A percentile compares a stretch with the other conserved stretches of the same genome.
phyloP scores from a whole-genome alignment of 139 green algal species.

The Volvox reticuliferus region DNA sequence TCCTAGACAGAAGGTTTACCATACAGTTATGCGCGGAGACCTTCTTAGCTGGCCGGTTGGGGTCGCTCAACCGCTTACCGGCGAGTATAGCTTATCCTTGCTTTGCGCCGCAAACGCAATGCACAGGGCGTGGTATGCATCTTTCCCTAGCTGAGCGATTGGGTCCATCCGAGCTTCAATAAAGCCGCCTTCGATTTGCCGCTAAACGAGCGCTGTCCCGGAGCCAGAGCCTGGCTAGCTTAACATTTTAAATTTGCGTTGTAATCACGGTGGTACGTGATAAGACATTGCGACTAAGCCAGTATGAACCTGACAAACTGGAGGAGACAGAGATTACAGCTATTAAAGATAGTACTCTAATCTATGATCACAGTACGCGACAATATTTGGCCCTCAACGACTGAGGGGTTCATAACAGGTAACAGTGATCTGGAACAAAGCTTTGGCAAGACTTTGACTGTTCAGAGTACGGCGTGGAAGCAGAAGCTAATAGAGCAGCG shows the following conservation, averaged over 20 bases:
- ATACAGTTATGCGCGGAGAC: neutral
- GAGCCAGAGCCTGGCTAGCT: neutral
- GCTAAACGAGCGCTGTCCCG: neutral
- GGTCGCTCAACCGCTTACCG: constrained; percentile 30
- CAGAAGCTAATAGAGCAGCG: too few relatives aligned
- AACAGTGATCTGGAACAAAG: neutral
- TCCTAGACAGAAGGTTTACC: neutral
- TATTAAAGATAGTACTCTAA: neutral
- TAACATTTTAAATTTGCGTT: neutral
- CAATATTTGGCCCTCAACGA: neutral
- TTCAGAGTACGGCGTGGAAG: too few relatives aligned
- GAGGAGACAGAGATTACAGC: neutral
- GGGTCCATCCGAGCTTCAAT: constrained; percentile 20
- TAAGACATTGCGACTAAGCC: too few relatives aligned
- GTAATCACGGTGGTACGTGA: too few relatives aligned
- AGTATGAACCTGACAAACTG: neutral
- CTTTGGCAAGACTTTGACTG: neutral
- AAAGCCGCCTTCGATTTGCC: neutral
- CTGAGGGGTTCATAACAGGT: neutral
- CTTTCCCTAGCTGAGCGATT: constrained; percentile 6
- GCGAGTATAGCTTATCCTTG: constrained; percentile 40
- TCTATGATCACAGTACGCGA: neutral
- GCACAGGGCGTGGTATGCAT: constrained; percentile 32
- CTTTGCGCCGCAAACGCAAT: constrained; percentile 31
- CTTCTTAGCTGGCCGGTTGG: neutral